Evolutionary conservation across 2,329 filamentous ascomycete genomes (phyloP).

Genomic region (Aspergillus arachidicola): DNA sequence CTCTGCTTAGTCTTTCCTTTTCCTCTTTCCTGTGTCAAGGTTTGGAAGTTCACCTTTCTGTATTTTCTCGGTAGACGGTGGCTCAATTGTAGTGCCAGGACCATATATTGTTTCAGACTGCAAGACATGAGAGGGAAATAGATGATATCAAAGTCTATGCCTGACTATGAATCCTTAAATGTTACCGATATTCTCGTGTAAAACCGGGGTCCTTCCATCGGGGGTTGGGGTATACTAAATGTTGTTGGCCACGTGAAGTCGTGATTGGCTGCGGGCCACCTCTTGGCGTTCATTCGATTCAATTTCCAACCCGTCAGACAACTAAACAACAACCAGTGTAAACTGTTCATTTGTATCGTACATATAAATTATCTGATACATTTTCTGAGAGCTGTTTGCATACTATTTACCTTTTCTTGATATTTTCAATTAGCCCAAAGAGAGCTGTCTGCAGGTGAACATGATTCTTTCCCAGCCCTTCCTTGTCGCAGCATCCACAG

Average conservation of each 20-base stretch:
- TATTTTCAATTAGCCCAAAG: neutral
- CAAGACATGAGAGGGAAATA: neutral
- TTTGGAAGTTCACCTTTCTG: neutral
- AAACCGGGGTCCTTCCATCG: neutral
- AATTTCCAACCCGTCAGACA: neutral
- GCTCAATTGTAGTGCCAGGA: neutral
- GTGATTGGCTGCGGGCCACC: constrained; percentile 15
- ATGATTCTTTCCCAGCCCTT: constrained; percentile 18
- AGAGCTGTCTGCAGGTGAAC: neutral
- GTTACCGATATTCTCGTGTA: neutral
- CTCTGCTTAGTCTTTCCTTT: neutral
- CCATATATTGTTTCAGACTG: neutral
- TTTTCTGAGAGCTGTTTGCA: neutral
- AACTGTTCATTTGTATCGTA: neutral
- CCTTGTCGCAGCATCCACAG: constrained; percentile 23
- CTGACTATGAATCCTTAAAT: neutral
- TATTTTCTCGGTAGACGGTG: neutral
- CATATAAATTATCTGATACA: neutral
- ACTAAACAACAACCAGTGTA: neutral
- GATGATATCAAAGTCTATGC: neutral
- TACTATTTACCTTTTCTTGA: neutral
- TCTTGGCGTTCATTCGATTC: neutral
- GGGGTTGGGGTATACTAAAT: neutral
- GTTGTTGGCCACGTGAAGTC: constrained; percentile 18
- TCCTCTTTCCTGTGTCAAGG: neutral